Percentiles rank a stretch among this genome's conserved stretches.
Conservation (phyloP, 202 grass and related monocot genomes). For the Elaeis oleifera region DNA sequence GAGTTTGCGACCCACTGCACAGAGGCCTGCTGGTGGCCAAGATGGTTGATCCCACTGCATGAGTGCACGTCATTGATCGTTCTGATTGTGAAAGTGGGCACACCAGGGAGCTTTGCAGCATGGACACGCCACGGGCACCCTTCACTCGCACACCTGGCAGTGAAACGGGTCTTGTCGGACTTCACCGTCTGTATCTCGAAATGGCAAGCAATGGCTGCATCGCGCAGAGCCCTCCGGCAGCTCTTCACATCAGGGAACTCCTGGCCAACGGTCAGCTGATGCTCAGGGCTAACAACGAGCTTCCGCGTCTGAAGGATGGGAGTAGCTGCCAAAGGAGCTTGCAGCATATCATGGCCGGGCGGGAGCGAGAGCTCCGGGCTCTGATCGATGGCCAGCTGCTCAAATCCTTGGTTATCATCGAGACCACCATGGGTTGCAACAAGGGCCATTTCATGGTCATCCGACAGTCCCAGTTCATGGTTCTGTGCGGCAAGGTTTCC, state of each 20-base stretch:
- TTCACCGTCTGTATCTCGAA: constrained; percentile 98
- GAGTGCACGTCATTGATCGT: constrained; percentile 78
- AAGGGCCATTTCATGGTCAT: constrained; percentile 59
- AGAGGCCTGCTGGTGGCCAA: constrained; percentile 95
- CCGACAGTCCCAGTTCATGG: constrained; percentile 29
- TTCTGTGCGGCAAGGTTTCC: constrained; percentile 42
- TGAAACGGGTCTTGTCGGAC: constrained; percentile 85
- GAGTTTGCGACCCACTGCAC: constrained; percentile 94
- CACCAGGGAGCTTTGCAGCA: constrained; percentile 82
- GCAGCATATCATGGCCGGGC: constrained; percentile 39
- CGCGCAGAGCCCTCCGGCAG: constrained; percentile 81
- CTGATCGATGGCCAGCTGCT: constrained; percentile 26
- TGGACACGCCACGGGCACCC: constrained; percentile 87
- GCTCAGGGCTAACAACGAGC: constrained; percentile 44
- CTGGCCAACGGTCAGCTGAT: constrained; percentile 76
- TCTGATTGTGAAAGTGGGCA: constrained; percentile 81
- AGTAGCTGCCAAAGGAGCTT: constrained; percentile 42
- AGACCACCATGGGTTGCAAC: constrained; percentile 54
- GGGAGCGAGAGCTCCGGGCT: constrained; percentile 44
- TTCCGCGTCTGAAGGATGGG: constrained; percentile 65
- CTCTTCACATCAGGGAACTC: constrained; percentile 86
- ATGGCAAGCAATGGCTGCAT: constrained; percentile 89
- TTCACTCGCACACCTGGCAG: constrained; percentile 76
- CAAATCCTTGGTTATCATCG: neutral
- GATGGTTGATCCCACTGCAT: constrained; percentile 79